Conservation (phyloP, 345 rosid species). For the Anastatica hierochuntica region DNA sequence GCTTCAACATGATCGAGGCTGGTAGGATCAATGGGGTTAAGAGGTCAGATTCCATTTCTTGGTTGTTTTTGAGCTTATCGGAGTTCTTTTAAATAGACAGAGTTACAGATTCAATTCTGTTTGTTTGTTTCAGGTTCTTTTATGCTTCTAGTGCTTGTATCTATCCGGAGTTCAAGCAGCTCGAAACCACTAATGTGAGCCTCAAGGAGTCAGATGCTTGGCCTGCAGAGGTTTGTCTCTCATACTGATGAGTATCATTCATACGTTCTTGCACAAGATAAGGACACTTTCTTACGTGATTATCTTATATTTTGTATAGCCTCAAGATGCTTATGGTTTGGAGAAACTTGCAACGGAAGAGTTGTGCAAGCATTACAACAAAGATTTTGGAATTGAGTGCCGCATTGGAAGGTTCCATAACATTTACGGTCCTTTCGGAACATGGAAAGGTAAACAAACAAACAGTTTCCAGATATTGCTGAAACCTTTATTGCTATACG, state of each 20-base stretch:
- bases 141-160: constrained; percentile 99
- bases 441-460: constrained; percentile 74
- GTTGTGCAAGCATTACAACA: constrained; percentile 92
- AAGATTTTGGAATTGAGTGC: constrained; percentile 91
- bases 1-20: constrained; percentile 97
- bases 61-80: neutral
- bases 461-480: neutral
- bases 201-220: constrained; percentile 98
- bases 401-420: constrained; percentile 96
- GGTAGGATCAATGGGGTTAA: constrained; percentile 78
- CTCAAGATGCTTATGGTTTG: constrained; percentile 99
- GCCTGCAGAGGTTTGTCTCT: constrained; percentile 96
- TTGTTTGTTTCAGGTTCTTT: constrained; percentile 51
- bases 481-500: neutral
- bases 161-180: constrained; percentile 96
- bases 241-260: neutral
- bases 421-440: constrained; percentile 98
- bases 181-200: constrained; percentile 91
- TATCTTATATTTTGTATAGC: constrained; percentile 32
- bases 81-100: too few relatives aligned
- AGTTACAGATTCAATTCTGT: neutral
- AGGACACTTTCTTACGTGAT: neutral
- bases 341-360: constrained; percentile 99
- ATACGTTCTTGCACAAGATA: neutral
- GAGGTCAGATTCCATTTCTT: constrained; percentile 40